Percentiles rank a stretch among this genome's conserved stretches.
These are phyloP conservation scores for Vitis amurensis DNA, from an alignment of 164 flowering plant species.

Conservation along the genomic window DNA sequence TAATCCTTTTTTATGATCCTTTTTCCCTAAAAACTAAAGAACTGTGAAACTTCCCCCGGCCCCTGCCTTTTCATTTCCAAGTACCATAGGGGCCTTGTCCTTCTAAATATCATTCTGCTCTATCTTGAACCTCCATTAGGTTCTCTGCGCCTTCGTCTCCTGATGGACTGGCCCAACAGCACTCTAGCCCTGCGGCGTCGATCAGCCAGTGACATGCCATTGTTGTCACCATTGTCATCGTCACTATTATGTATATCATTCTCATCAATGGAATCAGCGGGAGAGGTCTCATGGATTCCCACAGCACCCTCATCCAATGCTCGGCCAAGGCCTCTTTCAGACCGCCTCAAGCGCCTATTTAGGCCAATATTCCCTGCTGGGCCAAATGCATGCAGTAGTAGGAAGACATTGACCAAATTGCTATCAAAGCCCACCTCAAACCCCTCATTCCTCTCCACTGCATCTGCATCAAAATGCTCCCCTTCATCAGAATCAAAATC, in stretches of 20 bases:
- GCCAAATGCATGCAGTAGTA: slow-evolving; percentile 62
- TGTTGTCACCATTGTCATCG: slow-evolving; percentile 2
- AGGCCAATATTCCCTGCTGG: slow-evolving; percentile 35
- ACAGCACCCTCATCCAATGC: slow-evolving; percentile 21
- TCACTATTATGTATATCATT: slow-evolving; percentile 10
- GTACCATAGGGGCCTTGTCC: neutral
- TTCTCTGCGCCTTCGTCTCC: slow-evolving; percentile 47
- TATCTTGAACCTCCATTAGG: slow-evolving; percentile 16
- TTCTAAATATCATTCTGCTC: neutral
- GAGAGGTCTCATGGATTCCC: slow-evolving; percentile 9
- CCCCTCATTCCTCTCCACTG: slow-evolving; percentile 26
- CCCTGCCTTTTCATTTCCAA: neutral
- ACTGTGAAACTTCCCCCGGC: slow-evolving; percentile 6
- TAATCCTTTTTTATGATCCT: neutral
- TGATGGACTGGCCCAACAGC: slow-evolving; percentile 38
- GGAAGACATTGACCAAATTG: slow-evolving; percentile 47
- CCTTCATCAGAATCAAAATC: slow-evolving; percentile 22
- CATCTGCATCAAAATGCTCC: slow-evolving; percentile 16
- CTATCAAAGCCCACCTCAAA: slow-evolving; percentile 39
- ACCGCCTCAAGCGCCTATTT: slow-evolving; percentile 40
- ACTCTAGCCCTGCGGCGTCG: slow-evolving; percentile 35
- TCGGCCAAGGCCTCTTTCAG: slow-evolving; percentile 27
- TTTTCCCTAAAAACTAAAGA: slow-evolving; percentile 16
- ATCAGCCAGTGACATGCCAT: slow-evolving; percentile 27
- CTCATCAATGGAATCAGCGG: slow-evolving; percentile 22